These are phyloP conservation scores for Calonectria ilicicola DNA, from an alignment of 2,329 filamentous ascomycete genomes.

Conservation along the genomic window DNA sequence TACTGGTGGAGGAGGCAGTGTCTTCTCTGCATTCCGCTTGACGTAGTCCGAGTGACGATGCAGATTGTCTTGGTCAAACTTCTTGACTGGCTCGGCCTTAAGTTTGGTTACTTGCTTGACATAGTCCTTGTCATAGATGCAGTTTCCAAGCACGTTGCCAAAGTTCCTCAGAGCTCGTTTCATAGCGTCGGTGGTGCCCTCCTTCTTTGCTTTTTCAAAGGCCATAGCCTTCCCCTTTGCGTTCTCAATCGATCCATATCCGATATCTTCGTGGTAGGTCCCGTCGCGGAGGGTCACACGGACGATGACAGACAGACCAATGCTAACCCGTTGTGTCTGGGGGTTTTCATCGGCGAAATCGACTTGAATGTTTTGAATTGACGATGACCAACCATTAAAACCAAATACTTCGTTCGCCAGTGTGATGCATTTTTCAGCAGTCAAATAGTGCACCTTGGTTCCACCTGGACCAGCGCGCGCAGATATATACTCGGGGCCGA, in stretches of 20 bases:
- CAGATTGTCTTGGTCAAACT: slow-evolving; percentile 82
- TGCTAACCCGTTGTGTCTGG: slow-evolving; percentile 80
- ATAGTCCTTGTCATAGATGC: slow-evolving; percentile 97
- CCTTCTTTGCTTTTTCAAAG: slow-evolving; percentile 99
- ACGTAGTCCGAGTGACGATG: slow-evolving; percentile 84
- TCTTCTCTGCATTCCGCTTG: slow-evolving; percentile 64
- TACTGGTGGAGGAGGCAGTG: slow-evolving; percentile 31
- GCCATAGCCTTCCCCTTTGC: slow-evolving; percentile 94
- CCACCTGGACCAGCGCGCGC: slow-evolving; percentile 85
- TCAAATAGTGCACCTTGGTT: slow-evolving; percentile 90
- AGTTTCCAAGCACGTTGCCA: slow-evolving; percentile 97
- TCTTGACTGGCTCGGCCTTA: slow-evolving; percentile 78
- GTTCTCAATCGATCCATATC: slow-evolving; percentile 97
- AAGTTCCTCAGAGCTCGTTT: slow-evolving; percentile 93
- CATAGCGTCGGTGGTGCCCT: slow-evolving; percentile 93
- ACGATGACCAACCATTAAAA: slow-evolving; percentile 97
- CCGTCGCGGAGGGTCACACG: slow-evolving; percentile 92
- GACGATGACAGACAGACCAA: slow-evolving; percentile 91
- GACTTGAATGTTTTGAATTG: slow-evolving; percentile 94
- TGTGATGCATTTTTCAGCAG: slow-evolving; percentile 96
- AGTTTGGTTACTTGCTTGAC: slow-evolving; percentile 90
- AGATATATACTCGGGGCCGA: slow-evolving; percentile 96
- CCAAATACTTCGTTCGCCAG: slow-evolving; percentile 96
- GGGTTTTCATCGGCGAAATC: slow-evolving; percentile 94
- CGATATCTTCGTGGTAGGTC: slow-evolving; percentile 97